Conservation (phyloP, 129 eudicot genomes). For the Chrysanthemum seticuspe region DNA sequence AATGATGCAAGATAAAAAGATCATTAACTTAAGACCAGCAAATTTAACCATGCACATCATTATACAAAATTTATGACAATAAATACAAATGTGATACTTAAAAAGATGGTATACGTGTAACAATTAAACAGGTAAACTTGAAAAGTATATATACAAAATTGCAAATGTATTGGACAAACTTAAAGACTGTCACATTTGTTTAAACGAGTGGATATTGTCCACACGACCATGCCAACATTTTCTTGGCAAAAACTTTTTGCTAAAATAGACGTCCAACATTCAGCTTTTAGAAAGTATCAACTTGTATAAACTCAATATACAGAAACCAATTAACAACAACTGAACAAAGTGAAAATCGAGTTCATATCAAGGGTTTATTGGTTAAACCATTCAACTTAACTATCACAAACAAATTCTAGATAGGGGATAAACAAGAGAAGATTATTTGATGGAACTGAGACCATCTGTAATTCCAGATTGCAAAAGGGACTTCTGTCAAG, state of each 20-base stretch:
- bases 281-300: conserved; percentile 9
- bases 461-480: not conserved
- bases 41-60: not conserved
- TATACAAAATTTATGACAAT: not conserved
- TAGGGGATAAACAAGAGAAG: not conserved
- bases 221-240: not conserved
- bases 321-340: not conserved
- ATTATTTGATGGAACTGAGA: not conserved
- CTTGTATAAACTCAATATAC: not conserved
- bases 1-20: not conserved
- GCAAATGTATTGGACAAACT: not conserved
- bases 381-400: not conserved
- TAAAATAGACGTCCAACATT: not conserved
- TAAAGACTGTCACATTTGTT: not conserved
- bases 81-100: no score
- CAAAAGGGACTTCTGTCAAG: conserved; percentile 1
- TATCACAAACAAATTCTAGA: not conserved
- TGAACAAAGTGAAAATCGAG: not conserved
- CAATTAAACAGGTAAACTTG: conserved; percentile 1
- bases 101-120: not conserved
- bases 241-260: not conserved
- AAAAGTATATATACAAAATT: not conserved
- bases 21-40: not conserved
- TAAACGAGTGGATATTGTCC: not conserved
- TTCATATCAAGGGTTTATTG: not conserved